A percentile compares a stretch with the other conserved stretches of the same genome.
Conservation (phyloP, 1,284 basidiomycete species). For the Microbotryum lychnidis-dioicae region DNA sequence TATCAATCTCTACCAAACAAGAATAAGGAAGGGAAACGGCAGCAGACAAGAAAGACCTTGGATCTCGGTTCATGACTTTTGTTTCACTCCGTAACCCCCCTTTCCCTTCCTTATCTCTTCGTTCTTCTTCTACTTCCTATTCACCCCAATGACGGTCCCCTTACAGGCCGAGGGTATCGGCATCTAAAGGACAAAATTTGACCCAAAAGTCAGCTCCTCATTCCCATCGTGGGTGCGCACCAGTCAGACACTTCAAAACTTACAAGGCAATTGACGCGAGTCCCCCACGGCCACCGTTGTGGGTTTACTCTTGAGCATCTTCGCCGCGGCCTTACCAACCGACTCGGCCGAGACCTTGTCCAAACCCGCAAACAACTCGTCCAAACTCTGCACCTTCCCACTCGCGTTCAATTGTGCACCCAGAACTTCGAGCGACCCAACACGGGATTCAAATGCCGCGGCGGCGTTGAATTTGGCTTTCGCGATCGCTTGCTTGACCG, state of each 20-base stretch:
- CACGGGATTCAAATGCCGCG: slow-evolving; percentile 54
- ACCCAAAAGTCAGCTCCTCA: too few species aligned
- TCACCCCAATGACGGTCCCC: not conserved
- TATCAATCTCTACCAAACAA: not conserved
- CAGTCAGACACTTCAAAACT: not conserved
- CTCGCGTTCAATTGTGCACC: slow-evolving; percentile 25
- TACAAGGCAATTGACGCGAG: slow-evolving; percentile 58
- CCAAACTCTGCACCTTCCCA: slow-evolving; percentile 29
- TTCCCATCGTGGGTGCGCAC: not conserved
- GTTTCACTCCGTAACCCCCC: too few species aligned
- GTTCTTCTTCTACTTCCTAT: not conserved
- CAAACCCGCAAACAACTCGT: slow-evolving; percentile 34
- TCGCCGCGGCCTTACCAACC: slow-evolving; percentile 36
- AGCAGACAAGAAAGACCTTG: not conserved
- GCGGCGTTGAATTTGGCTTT: slow-evolving; percentile 81
- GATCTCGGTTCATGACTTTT: too few species aligned
- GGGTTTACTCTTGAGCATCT: slow-evolving; percentile 62
- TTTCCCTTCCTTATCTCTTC: not conserved
- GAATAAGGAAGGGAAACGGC: not conserved
- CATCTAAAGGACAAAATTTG: slow-evolving; percentile 7
- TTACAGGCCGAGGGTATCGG: slow-evolving; percentile 30
- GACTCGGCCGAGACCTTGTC: slow-evolving; percentile 37
- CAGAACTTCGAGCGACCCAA: slow-evolving; percentile 27
- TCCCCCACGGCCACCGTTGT: slow-evolving; percentile 80
- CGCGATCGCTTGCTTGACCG: slow-evolving; percentile 67